Evolutionary conservation across 1,139 yeast genomes (phyloP).

Genomic region (Taphrina populina): DNA sequence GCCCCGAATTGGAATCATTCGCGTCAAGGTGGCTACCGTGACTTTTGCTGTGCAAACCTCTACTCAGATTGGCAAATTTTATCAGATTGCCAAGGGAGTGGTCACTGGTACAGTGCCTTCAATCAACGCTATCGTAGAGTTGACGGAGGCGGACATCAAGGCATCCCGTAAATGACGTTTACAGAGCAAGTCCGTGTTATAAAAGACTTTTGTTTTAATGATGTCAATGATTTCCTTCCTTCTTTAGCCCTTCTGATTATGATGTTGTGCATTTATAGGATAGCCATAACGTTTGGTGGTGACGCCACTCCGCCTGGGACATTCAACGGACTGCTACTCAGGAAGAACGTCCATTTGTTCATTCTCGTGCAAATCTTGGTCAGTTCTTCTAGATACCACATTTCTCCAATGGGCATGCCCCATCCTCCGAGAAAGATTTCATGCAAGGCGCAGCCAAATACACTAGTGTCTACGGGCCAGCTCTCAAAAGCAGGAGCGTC

Average conservation of each 20-base stretch:
- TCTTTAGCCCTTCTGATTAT: too few relatives aligned
- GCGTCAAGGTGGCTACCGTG: conserved; percentile 36
- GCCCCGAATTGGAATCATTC: conserved; percentile 44
- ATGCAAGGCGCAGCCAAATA: conserved; percentile 37
- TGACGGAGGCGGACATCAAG: conserved; percentile 26
- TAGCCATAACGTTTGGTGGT: conserved; percentile 41
- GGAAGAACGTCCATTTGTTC: conserved; percentile 42
- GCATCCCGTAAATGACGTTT: conserved; percentile 22
- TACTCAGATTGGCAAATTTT: conserved; percentile 20
- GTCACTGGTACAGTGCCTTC: conserved; percentile 32
- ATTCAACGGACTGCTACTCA: conserved; percentile 43
- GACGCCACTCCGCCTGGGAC: conserved; percentile 44
- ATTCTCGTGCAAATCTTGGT: conserved; percentile 40
- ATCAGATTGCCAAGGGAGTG: conserved; percentile 31
- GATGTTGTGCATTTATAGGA: not conserved
- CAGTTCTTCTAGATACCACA: conserved; percentile 42
- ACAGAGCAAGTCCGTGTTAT: too few relatives aligned
- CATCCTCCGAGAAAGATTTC: conserved; percentile 41
- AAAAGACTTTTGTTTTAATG: too few relatives aligned
- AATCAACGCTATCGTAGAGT: conserved; percentile 32
- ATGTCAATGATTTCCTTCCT: too few relatives aligned
- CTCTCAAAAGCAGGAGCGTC: conserved; percentile 43
- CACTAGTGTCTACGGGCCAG: conserved; percentile 38
- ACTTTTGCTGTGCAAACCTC: conserved; percentile 36
- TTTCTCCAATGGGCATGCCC: conserved; percentile 43